These are phyloP conservation scores for Fusarium tjaetaba DNA, from an alignment of 2,329 filamentous ascomycete genomes.

Conservation along the genomic window DNA sequence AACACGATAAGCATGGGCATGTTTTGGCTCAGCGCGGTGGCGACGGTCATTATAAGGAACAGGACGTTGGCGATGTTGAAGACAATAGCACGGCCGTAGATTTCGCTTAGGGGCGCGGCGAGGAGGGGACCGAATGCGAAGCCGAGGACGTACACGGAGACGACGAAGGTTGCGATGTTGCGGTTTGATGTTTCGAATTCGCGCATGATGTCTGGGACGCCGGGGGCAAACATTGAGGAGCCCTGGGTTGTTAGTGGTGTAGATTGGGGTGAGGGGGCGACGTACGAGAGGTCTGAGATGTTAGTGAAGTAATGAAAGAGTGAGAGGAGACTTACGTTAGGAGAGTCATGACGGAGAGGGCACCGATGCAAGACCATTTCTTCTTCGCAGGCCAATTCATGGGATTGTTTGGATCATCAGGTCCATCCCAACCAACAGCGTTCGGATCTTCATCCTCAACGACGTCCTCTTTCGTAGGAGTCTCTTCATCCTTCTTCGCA, in stretches of 20 bases:
- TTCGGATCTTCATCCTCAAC: constrained; percentile 28
- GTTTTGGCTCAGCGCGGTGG: constrained; percentile 63
- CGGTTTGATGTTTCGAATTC: constrained; percentile 52
- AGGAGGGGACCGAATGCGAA: constrained; percentile 69
- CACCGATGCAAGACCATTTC: constrained; percentile 49
- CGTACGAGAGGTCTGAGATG: constrained; percentile 38
- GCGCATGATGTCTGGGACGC: constrained; percentile 58
- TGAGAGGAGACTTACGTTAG: constrained; percentile 45
- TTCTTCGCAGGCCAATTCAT: constrained; percentile 69
- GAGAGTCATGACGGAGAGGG: constrained; percentile 46
- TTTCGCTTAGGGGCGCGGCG: constrained; percentile 71
- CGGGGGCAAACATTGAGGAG: constrained; percentile 47
- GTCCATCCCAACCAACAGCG: constrained; percentile 40
- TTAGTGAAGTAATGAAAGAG: too few relatives aligned
- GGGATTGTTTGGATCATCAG: constrained; percentile 66
- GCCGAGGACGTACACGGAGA: constrained; percentile 59
- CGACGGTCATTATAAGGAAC: constrained; percentile 62
- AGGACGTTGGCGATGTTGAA: constrained; percentile 57
- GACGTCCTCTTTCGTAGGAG: neutral
- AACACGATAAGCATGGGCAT: constrained; percentile 70
- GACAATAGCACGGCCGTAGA: constrained; percentile 63
- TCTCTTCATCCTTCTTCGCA: constrained; percentile 21
- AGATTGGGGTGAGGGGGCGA: neutral
- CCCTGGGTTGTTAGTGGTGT: constrained; percentile 26
- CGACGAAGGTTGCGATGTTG: constrained; percentile 55